These are phyloP conservation scores for Coniochaeta hoffmannii DNA, from an alignment of 2,329 filamentous ascomycete species.

Conservation along the genomic window DNA sequence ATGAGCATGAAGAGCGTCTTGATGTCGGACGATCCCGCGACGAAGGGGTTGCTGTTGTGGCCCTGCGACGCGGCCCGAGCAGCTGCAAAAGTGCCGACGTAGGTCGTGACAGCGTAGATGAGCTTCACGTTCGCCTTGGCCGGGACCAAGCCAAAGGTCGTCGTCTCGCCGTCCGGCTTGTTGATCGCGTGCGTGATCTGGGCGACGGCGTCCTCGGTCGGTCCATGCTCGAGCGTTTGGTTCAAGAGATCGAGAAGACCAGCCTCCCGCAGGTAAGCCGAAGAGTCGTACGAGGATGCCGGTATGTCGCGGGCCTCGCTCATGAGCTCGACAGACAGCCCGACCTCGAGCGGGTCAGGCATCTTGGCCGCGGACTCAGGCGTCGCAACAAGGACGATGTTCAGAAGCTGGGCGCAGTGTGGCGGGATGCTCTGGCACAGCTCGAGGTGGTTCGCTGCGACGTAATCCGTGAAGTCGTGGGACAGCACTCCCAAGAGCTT, in stretches of 20 bases:
- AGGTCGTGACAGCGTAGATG: constrained; percentile 76
- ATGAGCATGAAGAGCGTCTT: constrained; percentile 69
- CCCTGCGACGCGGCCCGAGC: constrained; percentile 46
- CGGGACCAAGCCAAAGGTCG: constrained; percentile 58
- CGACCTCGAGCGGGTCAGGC: constrained; percentile 64
- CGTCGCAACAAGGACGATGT: constrained; percentile 77
- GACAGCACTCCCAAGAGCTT: constrained; percentile 80
- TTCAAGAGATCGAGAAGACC: constrained; percentile 55
- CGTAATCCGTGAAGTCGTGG: constrained; percentile 90
- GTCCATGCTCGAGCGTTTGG: constrained; percentile 51
- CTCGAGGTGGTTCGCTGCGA: constrained; percentile 77
- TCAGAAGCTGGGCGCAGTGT: constrained; percentile 80
- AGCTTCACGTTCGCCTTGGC: constrained; percentile 63
- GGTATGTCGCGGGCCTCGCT: constrained; percentile 67
- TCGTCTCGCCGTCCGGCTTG: constrained; percentile 47
- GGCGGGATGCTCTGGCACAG: constrained; percentile 76
- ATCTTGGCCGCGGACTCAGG: constrained; percentile 62
- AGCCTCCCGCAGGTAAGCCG: constrained; percentile 41
- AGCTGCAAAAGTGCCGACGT: constrained; percentile 69
- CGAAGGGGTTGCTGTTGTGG: constrained; percentile 53
- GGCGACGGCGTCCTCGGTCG: constrained; percentile 65
- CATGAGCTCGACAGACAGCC: constrained; percentile 68
- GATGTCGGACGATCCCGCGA: constrained; percentile 57
- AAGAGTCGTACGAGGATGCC: constrained; percentile 55
- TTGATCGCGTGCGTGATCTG: constrained; percentile 70